phyloP scores from a whole-genome alignment of 345 rosid species.

The Mercurialis annua region DNA sequence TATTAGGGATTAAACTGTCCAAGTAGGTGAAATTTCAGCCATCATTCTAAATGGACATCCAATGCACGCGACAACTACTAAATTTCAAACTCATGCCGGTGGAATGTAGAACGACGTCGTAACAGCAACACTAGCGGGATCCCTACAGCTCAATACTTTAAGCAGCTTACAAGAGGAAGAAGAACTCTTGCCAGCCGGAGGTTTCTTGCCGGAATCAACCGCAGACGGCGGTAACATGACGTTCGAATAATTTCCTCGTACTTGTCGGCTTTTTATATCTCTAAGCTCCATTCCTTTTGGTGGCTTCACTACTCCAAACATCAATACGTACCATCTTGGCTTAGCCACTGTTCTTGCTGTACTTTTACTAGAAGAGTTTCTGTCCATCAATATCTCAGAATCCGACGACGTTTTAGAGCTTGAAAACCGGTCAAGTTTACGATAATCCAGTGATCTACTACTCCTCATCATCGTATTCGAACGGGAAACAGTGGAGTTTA shows the following conservation, averaged over 20 bases:
- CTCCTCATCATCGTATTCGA: constrained; percentile 37
- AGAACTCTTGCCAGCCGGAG: constrained; percentile 34
- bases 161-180: constrained; percentile 47
- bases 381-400: constrained; percentile 10
- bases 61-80: background rate
- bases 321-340: constrained; percentile 62
- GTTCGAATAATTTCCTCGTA: constrained; percentile 45
- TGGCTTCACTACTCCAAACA: constrained; percentile 63
- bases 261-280: constrained; percentile 68
- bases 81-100: constrained; percentile 13
- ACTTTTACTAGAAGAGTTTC: constrained; percentile 30
- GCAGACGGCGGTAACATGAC: constrained; percentile 35
- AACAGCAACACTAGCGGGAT: constrained; percentile 48
- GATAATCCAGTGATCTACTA: constrained; percentile 61
- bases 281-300: constrained; percentile 61
- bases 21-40: background rate
- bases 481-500: constrained; percentile 21
- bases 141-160: constrained; percentile 66
- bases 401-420: constrained; percentile 17
- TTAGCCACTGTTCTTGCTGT: constrained; percentile 21
- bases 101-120: constrained; percentile 54
- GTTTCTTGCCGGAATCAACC: background rate
- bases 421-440: constrained; percentile 33
- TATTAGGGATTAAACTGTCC: background rate
- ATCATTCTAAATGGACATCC: background rate